Evolutionary conservation across 495 filamentous ascomycete species (phyloP), one percentile per base, ranked within the genome.

Genomic region (Podospora didyma): DNA sequence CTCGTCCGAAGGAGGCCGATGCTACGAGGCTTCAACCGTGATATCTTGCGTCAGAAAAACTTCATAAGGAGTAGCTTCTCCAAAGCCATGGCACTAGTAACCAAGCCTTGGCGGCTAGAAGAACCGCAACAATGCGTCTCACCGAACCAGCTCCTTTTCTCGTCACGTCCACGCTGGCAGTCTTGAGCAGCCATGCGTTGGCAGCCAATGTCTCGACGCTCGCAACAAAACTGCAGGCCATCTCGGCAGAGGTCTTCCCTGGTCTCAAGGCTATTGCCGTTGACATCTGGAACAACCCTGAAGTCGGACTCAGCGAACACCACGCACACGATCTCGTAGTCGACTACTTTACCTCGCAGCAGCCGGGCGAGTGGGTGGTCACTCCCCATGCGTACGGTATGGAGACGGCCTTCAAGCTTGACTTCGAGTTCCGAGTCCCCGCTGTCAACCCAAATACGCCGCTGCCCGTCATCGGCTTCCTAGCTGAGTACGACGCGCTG

Each of bases 401-500:
- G 7, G 60, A 68, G 2, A 80, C 77, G 3, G 70, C 77, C 2
- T 69, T 77, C 16, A 71, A 72, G 51, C 60, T 75, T 17, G 63
- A 73, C 24, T 76, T 70, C 46, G 62, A 57, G 2, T 56, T 71
- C 49, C 71, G 72, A 21, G 59, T 50, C 1, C 62, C 64, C 0
- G 69, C 70, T 1, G 72, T 67, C 11, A 2, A 26, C 10, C 50
- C 31, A 4, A 73, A 75, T n/a, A 68, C 67, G 11, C 71, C 71
- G 0, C 73, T 78, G 0, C 74, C 73, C 0, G 50, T 69, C 0
- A 58, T 80, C 2, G 68, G 65, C 5, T 78, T 77, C 64, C 73
- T 77, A 42, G 73, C 76, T 0, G 75, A 78, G 58, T 78, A 75
- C 24, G 75, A 79, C 51, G 75, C 73, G 2, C 64, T 79, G 0